Conservation (phyloP, 78 protist genomes). For the Isochrysis galbana region DNA sequence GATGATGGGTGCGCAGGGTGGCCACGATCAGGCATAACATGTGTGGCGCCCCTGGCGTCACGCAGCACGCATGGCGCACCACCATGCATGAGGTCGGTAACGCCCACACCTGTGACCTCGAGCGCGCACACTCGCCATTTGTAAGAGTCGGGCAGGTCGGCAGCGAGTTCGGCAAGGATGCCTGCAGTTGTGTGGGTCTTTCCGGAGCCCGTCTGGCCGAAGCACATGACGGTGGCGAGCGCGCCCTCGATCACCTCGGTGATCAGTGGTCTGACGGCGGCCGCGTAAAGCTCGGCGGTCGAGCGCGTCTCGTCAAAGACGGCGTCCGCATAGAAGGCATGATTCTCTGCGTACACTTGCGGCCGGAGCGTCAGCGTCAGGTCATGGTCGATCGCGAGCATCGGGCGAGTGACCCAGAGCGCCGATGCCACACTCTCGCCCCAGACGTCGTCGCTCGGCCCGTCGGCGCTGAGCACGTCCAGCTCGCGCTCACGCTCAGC, state of each 20-base stretch:
- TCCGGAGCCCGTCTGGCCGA: neutral
- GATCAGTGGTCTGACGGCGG: neutral
- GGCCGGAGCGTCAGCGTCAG: neutral
- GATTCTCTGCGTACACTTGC: neutral
- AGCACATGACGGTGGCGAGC: neutral
- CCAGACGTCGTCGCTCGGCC: neutral
- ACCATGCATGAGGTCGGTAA: neutral
- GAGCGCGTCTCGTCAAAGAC: neutral
- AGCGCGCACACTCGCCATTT: neutral
- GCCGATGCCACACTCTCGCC: neutral
- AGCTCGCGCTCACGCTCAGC: neutral
- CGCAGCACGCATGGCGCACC: neutral
- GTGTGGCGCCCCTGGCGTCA: neutral
- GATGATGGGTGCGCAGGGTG: neutral
- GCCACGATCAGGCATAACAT: neutral
- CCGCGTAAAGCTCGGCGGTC: neutral
- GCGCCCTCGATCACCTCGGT: neutral
- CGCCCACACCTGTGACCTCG: neutral
- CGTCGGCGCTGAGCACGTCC: neutral
- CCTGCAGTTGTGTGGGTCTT: neutral
- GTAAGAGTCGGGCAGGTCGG: neutral
- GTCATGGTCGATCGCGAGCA: neutral
- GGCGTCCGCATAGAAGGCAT: neutral
- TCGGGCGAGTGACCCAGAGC: neutral
- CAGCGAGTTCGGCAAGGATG: neutral